These are phyloP conservation scores for Perilla frutescens DNA, from an alignment of 257 asterid species.

Conservation along the genomic window DNA sequence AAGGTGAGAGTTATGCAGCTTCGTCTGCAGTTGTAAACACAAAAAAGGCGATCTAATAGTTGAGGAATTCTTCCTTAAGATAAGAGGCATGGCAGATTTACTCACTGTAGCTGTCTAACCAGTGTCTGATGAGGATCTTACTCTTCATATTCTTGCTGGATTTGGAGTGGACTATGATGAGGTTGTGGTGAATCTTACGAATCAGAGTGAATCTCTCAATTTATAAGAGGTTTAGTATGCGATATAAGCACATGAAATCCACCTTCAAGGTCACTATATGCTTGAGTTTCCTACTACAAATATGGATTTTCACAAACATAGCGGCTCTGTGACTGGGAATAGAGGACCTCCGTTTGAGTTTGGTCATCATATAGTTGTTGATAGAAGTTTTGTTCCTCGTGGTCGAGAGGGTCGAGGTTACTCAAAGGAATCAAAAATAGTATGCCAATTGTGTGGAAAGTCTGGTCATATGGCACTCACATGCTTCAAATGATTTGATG, in stretches of 20 bases:
- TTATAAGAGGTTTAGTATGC: neutral
- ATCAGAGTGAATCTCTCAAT: rapidly evolving
- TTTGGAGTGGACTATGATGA: neutral
- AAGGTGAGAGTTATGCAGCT: neutral
- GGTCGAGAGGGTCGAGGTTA: too few species aligned
- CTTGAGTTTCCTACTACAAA: neutral
- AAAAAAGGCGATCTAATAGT: neutral
- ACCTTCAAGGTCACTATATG: neutral
- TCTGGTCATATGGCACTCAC: too few species aligned
- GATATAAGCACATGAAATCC: neutral
- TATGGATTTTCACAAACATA: too few species aligned
- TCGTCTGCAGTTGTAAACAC: neutral
- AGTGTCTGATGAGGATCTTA: neutral
- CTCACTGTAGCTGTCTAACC: neutral
- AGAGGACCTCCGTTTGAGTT: too few species aligned
- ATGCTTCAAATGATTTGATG: neutral
- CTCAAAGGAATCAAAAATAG: too few species aligned
- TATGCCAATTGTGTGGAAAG: too few species aligned
- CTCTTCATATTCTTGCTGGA: neutral
- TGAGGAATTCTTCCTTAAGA: neutral
- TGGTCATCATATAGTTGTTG: too few species aligned
- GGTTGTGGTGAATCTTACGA: neutral
- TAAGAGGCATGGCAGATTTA: neutral
- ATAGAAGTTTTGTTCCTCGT: too few species aligned
- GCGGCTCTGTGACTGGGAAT: too few species aligned